Conservation (phyloP, 2,329 filamentous ascomycete species). For the Fusarium sp. region DNA sequence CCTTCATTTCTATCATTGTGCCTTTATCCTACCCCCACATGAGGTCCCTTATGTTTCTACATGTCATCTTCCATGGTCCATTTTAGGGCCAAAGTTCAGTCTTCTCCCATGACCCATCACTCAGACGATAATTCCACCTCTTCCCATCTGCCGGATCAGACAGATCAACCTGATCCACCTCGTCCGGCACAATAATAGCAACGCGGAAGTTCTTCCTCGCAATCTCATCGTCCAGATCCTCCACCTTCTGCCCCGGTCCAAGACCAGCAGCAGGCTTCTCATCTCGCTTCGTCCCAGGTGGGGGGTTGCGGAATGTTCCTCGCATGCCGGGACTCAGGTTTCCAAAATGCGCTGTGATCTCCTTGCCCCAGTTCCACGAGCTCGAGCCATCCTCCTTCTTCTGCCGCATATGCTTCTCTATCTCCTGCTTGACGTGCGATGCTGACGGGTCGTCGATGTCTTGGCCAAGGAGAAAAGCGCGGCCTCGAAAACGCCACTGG, state of each 20-base stretch:
- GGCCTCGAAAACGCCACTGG: conserved; percentile 89
- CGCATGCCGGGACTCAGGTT: conserved; percentile 87
- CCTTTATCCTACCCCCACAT: too few species aligned
- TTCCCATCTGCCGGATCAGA: conserved; percentile 72
- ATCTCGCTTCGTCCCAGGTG: conserved; percentile 73
- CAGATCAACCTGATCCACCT: conserved; percentile 81
- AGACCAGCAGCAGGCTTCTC: conserved; percentile 60
- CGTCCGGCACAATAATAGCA: conserved; percentile 82
- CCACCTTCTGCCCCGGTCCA: conserved; percentile 73
- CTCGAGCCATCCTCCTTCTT: conserved; percentile 52
- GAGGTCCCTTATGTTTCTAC: too few species aligned
- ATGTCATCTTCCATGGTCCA: too few species aligned
- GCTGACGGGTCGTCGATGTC: conserved; percentile 68
- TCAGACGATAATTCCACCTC: conserved; percentile 77
- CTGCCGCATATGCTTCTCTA: conserved; percentile 73
- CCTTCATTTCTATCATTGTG: too few species aligned
- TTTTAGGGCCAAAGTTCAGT: conserved; percentile 76
- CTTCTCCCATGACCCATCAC: conserved; percentile 71
- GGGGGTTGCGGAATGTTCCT: conserved; percentile 79
- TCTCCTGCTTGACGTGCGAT: conserved; percentile 68
- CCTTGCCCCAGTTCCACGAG: conserved; percentile 82
- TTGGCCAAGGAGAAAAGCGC: conserved; percentile 79
- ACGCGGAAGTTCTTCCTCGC: conserved; percentile 85
- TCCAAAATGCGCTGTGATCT: conserved; percentile 90
- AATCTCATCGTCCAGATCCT: conserved; percentile 76